Evolutionary conservation across 768 basidiomycete species (phyloP).

Genomic region (Amanita jacksonii): DNA sequence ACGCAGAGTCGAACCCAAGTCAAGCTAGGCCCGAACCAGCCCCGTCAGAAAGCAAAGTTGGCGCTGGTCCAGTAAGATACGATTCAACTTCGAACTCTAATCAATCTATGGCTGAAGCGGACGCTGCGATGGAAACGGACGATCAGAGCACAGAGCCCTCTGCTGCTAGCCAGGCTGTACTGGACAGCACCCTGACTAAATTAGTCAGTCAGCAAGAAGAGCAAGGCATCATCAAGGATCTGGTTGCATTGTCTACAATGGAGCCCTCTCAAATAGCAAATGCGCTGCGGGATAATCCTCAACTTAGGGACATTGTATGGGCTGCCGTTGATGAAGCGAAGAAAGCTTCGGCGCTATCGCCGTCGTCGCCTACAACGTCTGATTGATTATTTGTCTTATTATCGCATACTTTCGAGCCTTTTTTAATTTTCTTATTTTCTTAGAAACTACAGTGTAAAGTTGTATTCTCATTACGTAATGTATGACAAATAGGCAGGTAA

Average conservation of each 20-base stretch:
- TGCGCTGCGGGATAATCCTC: constrained; percentile 27
- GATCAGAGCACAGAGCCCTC: neutral
- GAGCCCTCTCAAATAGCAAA: constrained; percentile 29
- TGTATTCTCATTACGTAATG: no score
- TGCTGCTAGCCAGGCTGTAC: neutral
- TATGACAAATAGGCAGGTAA: no score
- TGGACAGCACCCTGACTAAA: neutral
- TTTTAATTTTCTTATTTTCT: no score
- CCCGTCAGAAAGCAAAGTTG: neutral
- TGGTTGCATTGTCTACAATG: constrained; percentile 19
- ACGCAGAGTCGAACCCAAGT: constrained; percentile 6
- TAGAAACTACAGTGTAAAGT: no score
- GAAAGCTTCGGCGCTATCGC: constrained; percentile 8
- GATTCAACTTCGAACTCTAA: neutral
- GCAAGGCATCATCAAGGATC: constrained; percentile 6
- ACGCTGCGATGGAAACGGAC: neutral
- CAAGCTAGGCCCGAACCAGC: neutral
- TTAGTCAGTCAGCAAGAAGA: neutral
- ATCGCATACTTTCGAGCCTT: no score
- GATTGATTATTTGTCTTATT: constrained; percentile 1
- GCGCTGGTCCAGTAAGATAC: neutral
- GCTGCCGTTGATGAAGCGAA: constrained; percentile 22
- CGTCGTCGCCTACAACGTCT: neutral
- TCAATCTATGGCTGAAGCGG: neutral
- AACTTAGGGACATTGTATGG: constrained; percentile 27